A percentile compares a stretch with the other conserved stretches of the same genome.
These are phyloP conservation scores for Akanthomyces dipterigenus DNA, from an alignment of 2,329 filamentous ascomycete genomes.

Conservation along the genomic window DNA sequence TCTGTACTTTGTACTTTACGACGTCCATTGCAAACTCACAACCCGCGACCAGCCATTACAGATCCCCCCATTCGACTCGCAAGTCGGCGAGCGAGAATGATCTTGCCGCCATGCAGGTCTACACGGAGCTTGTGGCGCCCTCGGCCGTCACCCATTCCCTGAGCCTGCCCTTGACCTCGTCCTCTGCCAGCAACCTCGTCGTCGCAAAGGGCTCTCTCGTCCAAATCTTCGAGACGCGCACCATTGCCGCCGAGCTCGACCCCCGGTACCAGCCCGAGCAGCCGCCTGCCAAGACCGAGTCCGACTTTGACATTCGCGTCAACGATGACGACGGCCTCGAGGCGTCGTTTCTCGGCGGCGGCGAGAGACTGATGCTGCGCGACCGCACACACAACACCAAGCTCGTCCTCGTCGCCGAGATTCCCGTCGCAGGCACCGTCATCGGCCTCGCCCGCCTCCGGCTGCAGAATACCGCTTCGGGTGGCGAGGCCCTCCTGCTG, in stretches of 20 bases:
- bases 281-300: conserved; percentile 33
- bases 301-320: conserved; percentile 44
- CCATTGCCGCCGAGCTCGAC: conserved; percentile 58
- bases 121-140: conserved; percentile 89
- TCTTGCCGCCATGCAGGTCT: conserved; percentile 75
- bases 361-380: conserved; percentile 54
- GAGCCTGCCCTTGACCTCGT: conserved; percentile 67
- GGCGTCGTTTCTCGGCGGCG: conserved; percentile 56
- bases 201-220: conserved; percentile 89
- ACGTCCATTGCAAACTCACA: not conserved
- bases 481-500: conserved; percentile 76
- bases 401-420: conserved; percentile 79
- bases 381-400: conserved; percentile 64
- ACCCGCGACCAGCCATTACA: not conserved
- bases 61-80: conserved; percentile 15
- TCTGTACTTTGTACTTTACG: not conserved
- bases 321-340: conserved; percentile 59
- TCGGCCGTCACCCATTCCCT: conserved; percentile 90
- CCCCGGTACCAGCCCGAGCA: conserved; percentile 28
- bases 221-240: conserved; percentile 77
- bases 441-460: conserved; percentile 76
- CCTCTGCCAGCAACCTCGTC: conserved; percentile 74
- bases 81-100: conserved; percentile 26
- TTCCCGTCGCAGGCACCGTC: conserved; percentile 74
- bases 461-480: conserved; percentile 63